Conservation (phyloP, 805 yeast genomes). For the Jamesozyma spencerorum region DNA sequence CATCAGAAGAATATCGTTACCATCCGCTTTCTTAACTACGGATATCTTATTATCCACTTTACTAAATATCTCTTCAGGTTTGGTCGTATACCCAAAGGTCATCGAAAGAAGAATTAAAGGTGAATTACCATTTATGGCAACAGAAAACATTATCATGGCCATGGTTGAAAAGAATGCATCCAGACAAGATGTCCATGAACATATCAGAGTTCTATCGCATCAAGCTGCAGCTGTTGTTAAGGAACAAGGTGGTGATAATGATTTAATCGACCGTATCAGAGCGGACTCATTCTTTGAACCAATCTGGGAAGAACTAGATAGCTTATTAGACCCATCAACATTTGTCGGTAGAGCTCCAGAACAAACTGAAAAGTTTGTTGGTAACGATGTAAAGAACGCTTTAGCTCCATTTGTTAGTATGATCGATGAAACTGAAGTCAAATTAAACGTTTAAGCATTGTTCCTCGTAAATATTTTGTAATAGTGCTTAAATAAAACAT, state of each 20-base stretch:
- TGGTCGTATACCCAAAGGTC: conserved; percentile 97
- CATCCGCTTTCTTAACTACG: conserved; percentile 92
- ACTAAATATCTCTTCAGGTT: conserved; percentile 85
- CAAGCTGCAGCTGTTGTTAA: conserved; percentile 96
- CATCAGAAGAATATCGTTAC: conserved; percentile 91
- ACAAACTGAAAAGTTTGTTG: conserved; percentile 90
- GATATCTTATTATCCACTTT: conserved; percentile 86
- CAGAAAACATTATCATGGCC: conserved; percentile 98
- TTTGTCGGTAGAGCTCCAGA: conserved; percentile 98
- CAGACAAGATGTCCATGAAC: conserved; percentile 97
- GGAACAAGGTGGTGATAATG: conserved; percentile 98
- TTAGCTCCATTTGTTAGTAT: conserved; percentile 53
- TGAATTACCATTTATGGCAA: conserved; percentile 98
- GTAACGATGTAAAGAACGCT: conserved; percentile 75
- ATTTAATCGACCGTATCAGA: conserved; percentile 80
- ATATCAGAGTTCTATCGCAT: conserved; percentile 91
- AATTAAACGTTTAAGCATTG: conserved; percentile 57
- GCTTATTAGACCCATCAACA: conserved; percentile 80
- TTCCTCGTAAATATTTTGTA: no score
- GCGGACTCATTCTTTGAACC: conserved; percentile 77
- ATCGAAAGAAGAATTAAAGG: conserved; percentile 91
- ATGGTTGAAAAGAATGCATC: conserved; percentile 98
- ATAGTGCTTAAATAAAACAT: no score
- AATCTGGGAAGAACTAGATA: conserved; percentile 73
- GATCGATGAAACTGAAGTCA: conserved; percentile 59